Conservation (phyloP, 176 grass and related monocot species). For the Carex cristatella region DNA sequence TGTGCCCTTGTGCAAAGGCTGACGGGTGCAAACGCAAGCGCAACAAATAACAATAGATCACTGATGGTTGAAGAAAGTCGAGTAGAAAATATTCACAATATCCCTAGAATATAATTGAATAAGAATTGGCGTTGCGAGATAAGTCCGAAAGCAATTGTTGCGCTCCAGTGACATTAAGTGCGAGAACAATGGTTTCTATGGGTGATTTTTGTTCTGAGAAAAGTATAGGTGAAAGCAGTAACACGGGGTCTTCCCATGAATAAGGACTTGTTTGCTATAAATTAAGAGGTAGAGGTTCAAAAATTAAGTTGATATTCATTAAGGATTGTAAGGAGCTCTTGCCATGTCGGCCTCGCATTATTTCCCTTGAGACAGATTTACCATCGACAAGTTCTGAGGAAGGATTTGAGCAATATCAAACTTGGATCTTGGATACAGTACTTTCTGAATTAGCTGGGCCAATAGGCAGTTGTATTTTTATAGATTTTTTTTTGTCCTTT, state of each 20-base stretch:
- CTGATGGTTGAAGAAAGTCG: background rate
- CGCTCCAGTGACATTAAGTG: background rate
- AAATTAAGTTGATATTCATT: too few species aligned
- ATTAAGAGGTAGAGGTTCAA: too few species aligned
- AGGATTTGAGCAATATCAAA: too few species aligned
- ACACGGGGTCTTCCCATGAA: background rate
- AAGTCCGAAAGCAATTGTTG: background rate
- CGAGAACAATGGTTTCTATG: background rate
- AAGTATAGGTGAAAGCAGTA: background rate
- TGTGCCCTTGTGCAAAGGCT: slow-evolving; percentile 3
- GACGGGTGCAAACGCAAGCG: background rate
- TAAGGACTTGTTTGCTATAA: too few species aligned
- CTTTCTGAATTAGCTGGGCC: background rate
- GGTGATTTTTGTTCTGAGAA: background rate
- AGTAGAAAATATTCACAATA: background rate
- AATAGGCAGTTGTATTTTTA: too few species aligned
- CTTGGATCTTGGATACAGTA: too few species aligned
- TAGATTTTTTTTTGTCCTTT: too few species aligned
- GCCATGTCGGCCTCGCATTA: too few species aligned
- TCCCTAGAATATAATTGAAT: background rate
- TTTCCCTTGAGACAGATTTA: too few species aligned
- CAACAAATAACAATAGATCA: background rate
- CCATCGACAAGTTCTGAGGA: too few species aligned
- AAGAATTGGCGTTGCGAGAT: background rate
- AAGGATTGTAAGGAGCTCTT: too few species aligned